Evolutionary conservation across 768 basidiomycete genomes (phyloP), one percentile per base, ranked within the genome.

Genomic region (Suillus ampliporus): DNA sequence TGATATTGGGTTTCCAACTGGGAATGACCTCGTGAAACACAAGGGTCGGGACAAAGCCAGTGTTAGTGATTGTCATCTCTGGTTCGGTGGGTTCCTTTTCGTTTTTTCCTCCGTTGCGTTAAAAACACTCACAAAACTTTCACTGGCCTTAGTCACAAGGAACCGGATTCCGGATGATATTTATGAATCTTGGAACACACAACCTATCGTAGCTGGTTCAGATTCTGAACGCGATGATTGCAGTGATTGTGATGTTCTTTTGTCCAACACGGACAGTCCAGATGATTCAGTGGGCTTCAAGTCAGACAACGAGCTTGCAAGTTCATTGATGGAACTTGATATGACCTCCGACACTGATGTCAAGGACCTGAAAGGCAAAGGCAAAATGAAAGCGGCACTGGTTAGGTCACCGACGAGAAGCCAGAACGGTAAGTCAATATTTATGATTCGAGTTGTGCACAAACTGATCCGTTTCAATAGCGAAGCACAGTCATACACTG

Each of bases 161-260:
- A 58, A 41, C 14, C 41, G 26, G 19, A 28, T 58, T 23, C 57
- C 57, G n/a, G 7, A 23, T 2, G 23, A 8, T 11, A 7, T 58
- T 31, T 58, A 44, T 5, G 57, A 44, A 8, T 34, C 31, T 40
- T 57, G 54, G 54, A 57, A 57, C 8, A 57, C 54, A 19, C 31
- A 57, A 23, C 54, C 54, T 2, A 6, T 57, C 5, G 26, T 57
- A 8, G 31, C 31, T 17, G 54, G 54, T 14, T 57, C 54, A 15
- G 54, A 57, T 40, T 57, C 37, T 1, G 54, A 57, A 35, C 11
- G n/a, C n/a, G n/a, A 54, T n/a, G 53, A 54, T 26, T 28, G 31
- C 11, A 35, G n/a, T n/a, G n/a, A n/a, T n/a, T n/a, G 17, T 10
- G 31, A 54, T n/a, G 31, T 26, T 35, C 31, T 26, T 35, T 26